phyloP scores from a whole-genome alignment of 1,284 basidiomycete genomes.

The Gomphus bonarii region DNA sequence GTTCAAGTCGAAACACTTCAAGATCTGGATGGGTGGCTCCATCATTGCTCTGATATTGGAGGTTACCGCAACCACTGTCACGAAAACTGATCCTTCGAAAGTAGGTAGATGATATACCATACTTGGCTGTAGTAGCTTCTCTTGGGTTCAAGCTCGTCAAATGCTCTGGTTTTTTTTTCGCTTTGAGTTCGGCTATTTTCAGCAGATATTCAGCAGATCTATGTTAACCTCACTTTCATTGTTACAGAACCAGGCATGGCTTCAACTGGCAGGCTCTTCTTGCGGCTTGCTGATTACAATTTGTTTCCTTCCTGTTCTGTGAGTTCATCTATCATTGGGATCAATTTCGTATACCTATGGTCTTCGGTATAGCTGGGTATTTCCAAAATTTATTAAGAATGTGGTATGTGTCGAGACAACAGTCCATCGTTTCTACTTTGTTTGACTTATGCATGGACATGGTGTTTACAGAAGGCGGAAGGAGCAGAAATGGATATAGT shows the following conservation, averaged over 20 bases:
- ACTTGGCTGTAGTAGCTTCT: background rate
- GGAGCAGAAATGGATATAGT: conserved; percentile 55
- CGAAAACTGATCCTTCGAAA: conserved; percentile 43
- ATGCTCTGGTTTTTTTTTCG: background rate
- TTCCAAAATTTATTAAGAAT: conserved; percentile 51
- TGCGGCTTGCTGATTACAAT: conserved; percentile 38
- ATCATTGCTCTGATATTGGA: conserved; percentile 46
- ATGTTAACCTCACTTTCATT: background rate
- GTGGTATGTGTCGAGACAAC: conserved; percentile 20
- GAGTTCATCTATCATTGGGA: conserved; percentile 15
- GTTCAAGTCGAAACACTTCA: conserved; percentile 68
- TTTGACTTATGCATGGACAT: background rate
- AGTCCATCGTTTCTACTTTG: background rate
- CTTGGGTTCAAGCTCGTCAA: background rate
- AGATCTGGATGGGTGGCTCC: conserved; percentile 56
- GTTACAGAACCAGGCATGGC: conserved; percentile 53
- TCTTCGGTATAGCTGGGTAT: conserved; percentile 23
- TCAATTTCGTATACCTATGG: no score
- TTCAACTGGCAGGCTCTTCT: conserved; percentile 52
- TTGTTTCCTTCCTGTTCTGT: conserved; percentile 51
- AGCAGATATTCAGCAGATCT: background rate
- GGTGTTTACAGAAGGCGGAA: conserved; percentile 27
- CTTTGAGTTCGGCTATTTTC: background rate
- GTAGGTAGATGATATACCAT: conserved; percentile 25
- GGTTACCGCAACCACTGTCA: conserved; percentile 54